These are phyloP conservation scores for Apiospora malaysiana DNA, from an alignment of 2,329 filamentous ascomycete species.

Conservation along the genomic window DNA sequence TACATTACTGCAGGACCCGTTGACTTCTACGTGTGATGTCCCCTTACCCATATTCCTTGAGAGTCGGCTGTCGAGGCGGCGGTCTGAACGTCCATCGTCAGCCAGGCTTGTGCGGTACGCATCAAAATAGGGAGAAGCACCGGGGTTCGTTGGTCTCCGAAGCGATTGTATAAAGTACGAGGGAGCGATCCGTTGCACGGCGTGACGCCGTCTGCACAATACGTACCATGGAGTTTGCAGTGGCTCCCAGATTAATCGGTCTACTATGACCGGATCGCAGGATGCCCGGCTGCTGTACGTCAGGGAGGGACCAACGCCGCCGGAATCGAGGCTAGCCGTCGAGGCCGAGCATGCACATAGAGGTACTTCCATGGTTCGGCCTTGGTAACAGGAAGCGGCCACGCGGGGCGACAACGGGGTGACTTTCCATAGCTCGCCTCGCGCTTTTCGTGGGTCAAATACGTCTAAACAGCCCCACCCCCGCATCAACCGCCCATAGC, in stretches of 20 bases:
- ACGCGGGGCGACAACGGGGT: neutral
- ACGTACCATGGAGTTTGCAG: neutral
- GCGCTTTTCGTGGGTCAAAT: too few relatives aligned
- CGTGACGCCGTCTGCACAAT: neutral
- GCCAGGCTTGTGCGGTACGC: neutral
- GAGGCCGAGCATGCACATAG: slow-evolving; percentile 7
- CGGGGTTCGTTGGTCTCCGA: neutral
- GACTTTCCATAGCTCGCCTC: neutral
- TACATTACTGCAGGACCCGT: too few relatives aligned
- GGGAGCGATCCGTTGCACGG: neutral
- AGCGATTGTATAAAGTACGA: slow-evolving; percentile 2
- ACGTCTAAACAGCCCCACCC: too few relatives aligned
- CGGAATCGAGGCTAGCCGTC: neutral
- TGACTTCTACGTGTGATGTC: too few relatives aligned
- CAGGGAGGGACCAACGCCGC: neutral
- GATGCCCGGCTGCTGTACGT: too few relatives aligned
- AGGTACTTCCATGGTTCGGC: neutral
- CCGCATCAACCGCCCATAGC: too few relatives aligned
- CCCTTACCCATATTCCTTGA: too few relatives aligned
- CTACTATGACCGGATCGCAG: neutral
- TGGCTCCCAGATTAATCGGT: neutral
- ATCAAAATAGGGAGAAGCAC: neutral
- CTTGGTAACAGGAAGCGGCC: neutral
- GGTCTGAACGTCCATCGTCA: slow-evolving; percentile 9
- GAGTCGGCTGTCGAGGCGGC: neutral